phyloP scores from a whole-genome alignment of 345 rosid species.

The Syzygium aromaticum region DNA sequence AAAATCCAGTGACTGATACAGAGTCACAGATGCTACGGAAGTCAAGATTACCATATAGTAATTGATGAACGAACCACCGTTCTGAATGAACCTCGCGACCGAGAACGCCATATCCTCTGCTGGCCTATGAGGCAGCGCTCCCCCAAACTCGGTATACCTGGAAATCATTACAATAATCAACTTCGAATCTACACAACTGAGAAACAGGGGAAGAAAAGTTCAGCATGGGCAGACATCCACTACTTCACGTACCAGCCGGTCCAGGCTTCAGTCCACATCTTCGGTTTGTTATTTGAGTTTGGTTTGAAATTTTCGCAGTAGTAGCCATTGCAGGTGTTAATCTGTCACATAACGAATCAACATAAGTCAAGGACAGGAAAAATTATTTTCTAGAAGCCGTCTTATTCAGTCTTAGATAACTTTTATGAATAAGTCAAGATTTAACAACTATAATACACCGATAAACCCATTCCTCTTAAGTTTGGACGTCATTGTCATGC shows the following conservation, averaged over 20 bases:
- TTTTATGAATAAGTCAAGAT: not conserved
- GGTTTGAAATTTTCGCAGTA: slow-evolving; percentile 70
- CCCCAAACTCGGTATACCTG: slow-evolving; percentile 35
- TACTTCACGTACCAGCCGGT: slow-evolving; percentile 46
- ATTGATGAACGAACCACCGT: slow-evolving; percentile 31
- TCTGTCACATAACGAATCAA: slow-evolving; percentile 19
- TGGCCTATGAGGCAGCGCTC: slow-evolving; percentile 33
- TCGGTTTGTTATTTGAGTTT: slow-evolving; percentile 54
- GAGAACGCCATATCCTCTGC: slow-evolving; percentile 38
- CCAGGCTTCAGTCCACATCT: slow-evolving; percentile 93
- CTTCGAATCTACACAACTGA: not conserved
- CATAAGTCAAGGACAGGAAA: not conserved
- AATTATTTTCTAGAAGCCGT: not conserved
- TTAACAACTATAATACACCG: not conserved
- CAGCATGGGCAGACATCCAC: not conserved
- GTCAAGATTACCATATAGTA: slow-evolving; percentile 28
- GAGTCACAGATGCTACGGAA: not conserved
- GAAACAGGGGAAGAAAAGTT: not conserved
- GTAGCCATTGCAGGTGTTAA: slow-evolving; percentile 78
- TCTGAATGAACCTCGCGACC: slow-evolving; percentile 39
- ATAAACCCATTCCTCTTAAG: not conserved
- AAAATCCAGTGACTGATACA: not conserved
- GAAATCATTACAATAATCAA: not conserved
- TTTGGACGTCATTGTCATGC: not conserved
- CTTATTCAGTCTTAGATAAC: not conserved